phyloP scores from a whole-genome alignment of 441 rosid species.

The Metrosideros polymorpha region DNA sequence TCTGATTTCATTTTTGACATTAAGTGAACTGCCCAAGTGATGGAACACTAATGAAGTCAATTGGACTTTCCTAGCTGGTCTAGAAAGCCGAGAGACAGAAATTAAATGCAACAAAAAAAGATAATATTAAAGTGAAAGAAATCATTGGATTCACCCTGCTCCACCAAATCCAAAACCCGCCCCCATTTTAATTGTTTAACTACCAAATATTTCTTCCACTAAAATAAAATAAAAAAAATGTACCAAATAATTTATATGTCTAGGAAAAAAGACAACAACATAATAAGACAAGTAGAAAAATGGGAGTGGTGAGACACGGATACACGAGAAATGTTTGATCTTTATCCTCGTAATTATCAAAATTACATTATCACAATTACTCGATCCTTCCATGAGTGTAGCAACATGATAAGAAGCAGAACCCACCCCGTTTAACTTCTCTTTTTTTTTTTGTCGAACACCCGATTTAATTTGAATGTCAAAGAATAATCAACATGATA shows the following conservation, averaged over 20 bases:
- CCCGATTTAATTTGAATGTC: background rate
- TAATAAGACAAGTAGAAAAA: background rate
- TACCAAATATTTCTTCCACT: background rate
- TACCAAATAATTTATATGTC: background rate
- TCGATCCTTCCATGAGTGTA: too few relatives aligned
- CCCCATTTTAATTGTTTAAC: background rate
- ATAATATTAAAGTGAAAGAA: background rate
- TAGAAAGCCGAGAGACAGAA: background rate
- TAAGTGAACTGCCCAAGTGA: background rate
- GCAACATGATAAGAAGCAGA: background rate
- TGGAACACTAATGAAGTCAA: background rate
- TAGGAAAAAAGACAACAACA: background rate
- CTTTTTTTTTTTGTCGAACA: too few relatives aligned
- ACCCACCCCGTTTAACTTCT: background rate
- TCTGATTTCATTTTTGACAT: background rate
- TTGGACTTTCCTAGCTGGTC: background rate
- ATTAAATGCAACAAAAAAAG: background rate
- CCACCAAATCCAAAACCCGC: background rate
- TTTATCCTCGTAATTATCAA: background rate
- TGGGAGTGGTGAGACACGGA: background rate
- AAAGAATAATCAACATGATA: too few relatives aligned
- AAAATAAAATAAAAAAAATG: background rate
- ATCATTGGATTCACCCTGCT: background rate
- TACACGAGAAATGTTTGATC: background rate
- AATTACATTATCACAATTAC: background rate